Percentiles rank a stretch among this genome's conserved stretches.
Evolutionary conservation across 2,329 filamentous ascomycete species (phyloP).

Genomic region (Xylariaceae sp.): DNA sequence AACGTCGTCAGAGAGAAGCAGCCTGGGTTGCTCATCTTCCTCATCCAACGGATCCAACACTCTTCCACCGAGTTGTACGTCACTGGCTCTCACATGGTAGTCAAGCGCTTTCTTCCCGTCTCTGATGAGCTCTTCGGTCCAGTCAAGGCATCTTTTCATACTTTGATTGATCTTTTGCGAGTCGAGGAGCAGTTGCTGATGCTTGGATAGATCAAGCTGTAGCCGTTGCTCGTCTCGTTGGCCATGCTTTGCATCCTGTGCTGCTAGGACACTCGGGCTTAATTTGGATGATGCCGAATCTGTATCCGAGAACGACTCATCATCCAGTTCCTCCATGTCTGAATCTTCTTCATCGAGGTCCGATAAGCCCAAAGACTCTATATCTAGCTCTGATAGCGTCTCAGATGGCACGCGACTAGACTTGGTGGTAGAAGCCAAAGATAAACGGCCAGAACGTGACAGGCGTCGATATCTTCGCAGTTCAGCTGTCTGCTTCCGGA

Average conservation of each 20-base stretch:
- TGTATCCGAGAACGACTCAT: slow-evolving; percentile 56
- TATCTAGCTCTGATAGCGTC: slow-evolving; percentile 49
- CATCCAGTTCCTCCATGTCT: slow-evolving; percentile 50
- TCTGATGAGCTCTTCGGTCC: slow-evolving; percentile 88
- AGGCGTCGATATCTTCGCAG: slow-evolving; percentile 85
- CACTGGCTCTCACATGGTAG: slow-evolving; percentile 78
- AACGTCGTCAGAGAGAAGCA: slow-evolving; percentile 32
- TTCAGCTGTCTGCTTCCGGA: slow-evolving; percentile 89
- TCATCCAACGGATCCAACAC: slow-evolving; percentile 72
- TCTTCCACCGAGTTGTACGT: slow-evolving; percentile 81
- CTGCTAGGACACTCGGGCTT: slow-evolving; percentile 48
- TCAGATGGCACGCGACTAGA: slow-evolving; percentile 51
- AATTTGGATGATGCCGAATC: slow-evolving; percentile 47
- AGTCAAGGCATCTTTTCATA: slow-evolving; percentile 84
- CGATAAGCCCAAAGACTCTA: slow-evolving; percentile 53
- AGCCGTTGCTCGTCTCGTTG: slow-evolving; percentile 81
- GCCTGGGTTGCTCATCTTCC: slow-evolving; percentile 42
- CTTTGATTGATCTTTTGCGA: slow-evolving; percentile 96
- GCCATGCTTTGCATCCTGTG: slow-evolving; percentile 59
- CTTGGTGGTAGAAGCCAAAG: slow-evolving; percentile 58
- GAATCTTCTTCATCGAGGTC: slow-evolving; percentile 57
- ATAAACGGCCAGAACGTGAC: slow-evolving; percentile 78
- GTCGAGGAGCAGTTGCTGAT: slow-evolving; percentile 86
- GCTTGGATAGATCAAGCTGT: slow-evolving; percentile 83
- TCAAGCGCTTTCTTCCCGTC: slow-evolving; percentile 87